Conservation (phyloP, 768 basidiomycete species). For the Hysterangium stoloniferum region DNA sequence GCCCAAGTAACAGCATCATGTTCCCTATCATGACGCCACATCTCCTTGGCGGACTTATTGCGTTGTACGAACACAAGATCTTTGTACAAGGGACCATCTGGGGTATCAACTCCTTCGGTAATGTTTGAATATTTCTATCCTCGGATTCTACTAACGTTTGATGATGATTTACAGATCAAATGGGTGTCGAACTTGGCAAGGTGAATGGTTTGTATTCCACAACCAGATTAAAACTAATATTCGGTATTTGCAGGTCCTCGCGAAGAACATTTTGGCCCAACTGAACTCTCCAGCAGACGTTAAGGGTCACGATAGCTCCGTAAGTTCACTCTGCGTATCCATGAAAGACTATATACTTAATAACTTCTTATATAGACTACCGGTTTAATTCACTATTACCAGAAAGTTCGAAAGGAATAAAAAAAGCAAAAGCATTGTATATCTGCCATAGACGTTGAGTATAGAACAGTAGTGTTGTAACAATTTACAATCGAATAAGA, state of each 20-base stretch:
- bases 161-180: slow-evolving; percentile 62
- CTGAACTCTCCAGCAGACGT: slow-evolving; percentile 75
- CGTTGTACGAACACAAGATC: slow-evolving; percentile 97
- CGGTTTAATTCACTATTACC: slow-evolving; percentile 95
- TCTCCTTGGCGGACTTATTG: slow-evolving; percentile 83
- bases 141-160: neutral
- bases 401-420: slow-evolving; percentile 77
- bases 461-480: too few species aligned
- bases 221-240: too few species aligned
- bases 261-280: slow-evolving; percentile 91
- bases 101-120: slow-evolving; percentile 98
- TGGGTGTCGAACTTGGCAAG: slow-evolving; percentile 99
- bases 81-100: slow-evolving; percentile 95
- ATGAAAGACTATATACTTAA: too few species aligned
- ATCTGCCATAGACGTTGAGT: too few species aligned
- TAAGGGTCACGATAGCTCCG: slow-evolving; percentile 82
- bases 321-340: slow-evolving; percentile 18
- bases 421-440: too few species aligned
- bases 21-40: slow-evolving; percentile 90
- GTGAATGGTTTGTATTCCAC: slow-evolving; percentile 12
- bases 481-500: too few species aligned
- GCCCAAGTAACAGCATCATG: slow-evolving; percentile 92
- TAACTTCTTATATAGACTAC: slow-evolving; percentile 56
- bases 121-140: slow-evolving; percentile 17
- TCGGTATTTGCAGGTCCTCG: slow-evolving; percentile 46